Conservation (phyloP, 202 grass and related monocot species). For the Dendrocalamus latiflorus region DNA sequence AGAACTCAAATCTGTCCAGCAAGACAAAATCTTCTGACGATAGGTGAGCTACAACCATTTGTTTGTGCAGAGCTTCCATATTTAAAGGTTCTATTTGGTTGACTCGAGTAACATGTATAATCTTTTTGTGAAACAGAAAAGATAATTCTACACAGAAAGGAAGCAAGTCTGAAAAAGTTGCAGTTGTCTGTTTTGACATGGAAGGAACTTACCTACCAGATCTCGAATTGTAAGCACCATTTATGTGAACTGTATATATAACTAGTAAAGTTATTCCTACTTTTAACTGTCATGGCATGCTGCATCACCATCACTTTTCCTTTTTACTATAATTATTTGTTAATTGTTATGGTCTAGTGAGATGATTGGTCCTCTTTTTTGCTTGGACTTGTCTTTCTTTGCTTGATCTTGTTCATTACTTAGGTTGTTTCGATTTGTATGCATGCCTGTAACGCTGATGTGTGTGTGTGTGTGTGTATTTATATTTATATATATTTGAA, state of each 20-base stretch:
- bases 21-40: constrained; percentile 50
- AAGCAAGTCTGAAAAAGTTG: constrained; percentile 49
- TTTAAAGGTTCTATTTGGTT: constrained; percentile 29
- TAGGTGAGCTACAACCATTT: constrained; percentile 42
- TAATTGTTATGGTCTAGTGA: not conserved
- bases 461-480: too few relatives aligned
- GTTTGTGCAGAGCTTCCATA: constrained; percentile 3
- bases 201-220: constrained; percentile 81
- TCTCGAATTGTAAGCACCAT: constrained; percentile 74
- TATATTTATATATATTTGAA: not conserved
- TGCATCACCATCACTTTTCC: not conserved
- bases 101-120: constrained; percentile 7
- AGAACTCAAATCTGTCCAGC: constrained; percentile 29
- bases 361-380: not conserved
- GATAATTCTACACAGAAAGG: constrained; percentile 36
- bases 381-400: too few relatives aligned
- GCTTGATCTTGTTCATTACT: too few relatives aligned
- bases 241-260: constrained; percentile 10
- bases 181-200: constrained; percentile 74
- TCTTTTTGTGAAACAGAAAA: constrained; percentile 35
- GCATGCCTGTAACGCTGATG: not conserved
- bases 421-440: not conserved
- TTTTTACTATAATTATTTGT: not conserved
- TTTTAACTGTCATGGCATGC: not conserved
- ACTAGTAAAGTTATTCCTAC: not conserved